Base-by-base conservation (phyloP, 1,284 basidiomycete genomes). In the Porogramme epimiltina region DNA sequence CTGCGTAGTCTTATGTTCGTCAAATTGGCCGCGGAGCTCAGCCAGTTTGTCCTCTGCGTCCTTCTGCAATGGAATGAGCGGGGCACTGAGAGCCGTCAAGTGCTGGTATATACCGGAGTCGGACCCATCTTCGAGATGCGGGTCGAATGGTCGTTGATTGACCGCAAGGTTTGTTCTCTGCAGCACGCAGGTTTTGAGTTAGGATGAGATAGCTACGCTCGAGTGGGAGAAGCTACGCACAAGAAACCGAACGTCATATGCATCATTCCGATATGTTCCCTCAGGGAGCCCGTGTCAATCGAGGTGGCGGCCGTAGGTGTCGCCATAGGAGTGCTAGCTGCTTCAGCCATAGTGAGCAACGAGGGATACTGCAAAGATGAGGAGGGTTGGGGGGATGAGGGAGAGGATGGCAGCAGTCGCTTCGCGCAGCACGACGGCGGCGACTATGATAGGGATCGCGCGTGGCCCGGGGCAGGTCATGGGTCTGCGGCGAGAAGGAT, bases 1-100 rank as follows among this genome's bases (percentile, higher is more conserved):
- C 44, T 75, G 73, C 23, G 67, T 62, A 36, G 64, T 64, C 10
- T 70, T 64, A 43, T 80, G 73, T 8, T 65, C 60, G 3, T 62
- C 54, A 13, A 81, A 69, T 43, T 73, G 66, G 8, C 58, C n/a
- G n/a, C 47, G 40, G 31, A 58, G 38, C 2, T 46, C 23, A 62
- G 60, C 20, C 73, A 59, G 26, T 61, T 66, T 38, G 67, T 57
- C 33, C 73, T 70, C 41, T 71, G 70, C 66, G 23, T 71, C 67
- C 52, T 71, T 51, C 70, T 71, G 42, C n/a, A n/a, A n/a, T n/a
- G n/a, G n/a, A n/a, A n/a, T n/a, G n/a, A n/a, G n/a, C n/a, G n/a
- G n/a, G n/a, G n/a, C n/a, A n/a, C n/a, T n/a, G n/a, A n/a, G n/a
- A n/a, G n/a, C n/a, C n/a, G n/a, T n/a, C n/a, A n/a, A n/a, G n/a